These are phyloP conservation scores for Striga hermonthica DNA, from an alignment of 305 asterid species.

Conservation along the genomic window DNA sequence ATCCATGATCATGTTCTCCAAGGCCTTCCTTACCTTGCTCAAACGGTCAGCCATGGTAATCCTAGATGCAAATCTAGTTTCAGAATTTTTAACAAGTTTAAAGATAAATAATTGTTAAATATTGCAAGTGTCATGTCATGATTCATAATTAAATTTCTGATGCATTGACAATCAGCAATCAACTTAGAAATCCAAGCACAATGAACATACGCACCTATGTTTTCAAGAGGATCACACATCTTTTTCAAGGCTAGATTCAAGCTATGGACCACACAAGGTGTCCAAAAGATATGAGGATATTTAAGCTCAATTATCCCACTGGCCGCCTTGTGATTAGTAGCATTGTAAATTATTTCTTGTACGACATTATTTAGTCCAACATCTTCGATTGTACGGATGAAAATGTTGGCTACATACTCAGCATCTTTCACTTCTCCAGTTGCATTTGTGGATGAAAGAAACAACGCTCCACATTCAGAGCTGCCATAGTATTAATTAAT, in stretches of 20 bases:
- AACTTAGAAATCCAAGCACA: constrained; percentile 8
- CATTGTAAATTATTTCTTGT: not conserved
- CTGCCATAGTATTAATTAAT: not conserved
- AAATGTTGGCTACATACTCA: not conserved
- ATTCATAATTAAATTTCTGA: constrained; percentile 6
- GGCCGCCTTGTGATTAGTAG: not conserved
- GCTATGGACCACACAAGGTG: constrained; percentile 17
- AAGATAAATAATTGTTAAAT: not conserved
- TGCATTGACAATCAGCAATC: not conserved
- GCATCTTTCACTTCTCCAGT: not conserved
- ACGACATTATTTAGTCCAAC: not conserved
- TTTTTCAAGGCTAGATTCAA: not conserved
- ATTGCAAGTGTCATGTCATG: not conserved
- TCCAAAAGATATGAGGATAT: constrained; percentile 2
- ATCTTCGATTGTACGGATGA: not conserved
- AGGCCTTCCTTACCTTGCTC: not conserved
- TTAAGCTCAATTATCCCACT: not conserved
- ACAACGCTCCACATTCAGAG: not conserved
- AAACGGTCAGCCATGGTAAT: not conserved
- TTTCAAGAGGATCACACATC: not conserved
- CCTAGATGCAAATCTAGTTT: not conserved
- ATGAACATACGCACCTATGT: not conserved
- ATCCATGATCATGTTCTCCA: no score
- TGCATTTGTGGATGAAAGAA: not conserved
- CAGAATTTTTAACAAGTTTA: not conserved